phyloP scores from a whole-genome alignment of 1,139 yeast species.

The Zygosaccharomyces sapae region DNA sequence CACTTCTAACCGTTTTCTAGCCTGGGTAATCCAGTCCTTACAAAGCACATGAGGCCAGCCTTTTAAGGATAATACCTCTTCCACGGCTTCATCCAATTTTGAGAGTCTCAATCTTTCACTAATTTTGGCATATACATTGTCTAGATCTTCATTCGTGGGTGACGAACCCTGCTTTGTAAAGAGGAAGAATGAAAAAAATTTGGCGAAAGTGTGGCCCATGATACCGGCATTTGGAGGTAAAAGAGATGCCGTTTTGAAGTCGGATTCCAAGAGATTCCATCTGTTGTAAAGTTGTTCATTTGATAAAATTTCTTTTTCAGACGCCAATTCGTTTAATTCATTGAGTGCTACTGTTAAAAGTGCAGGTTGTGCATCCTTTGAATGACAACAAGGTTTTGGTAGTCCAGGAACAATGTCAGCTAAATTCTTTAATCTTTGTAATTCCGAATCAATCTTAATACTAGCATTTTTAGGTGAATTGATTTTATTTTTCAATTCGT shows the following conservation, averaged over 20 bases:
- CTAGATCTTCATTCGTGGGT: constrained; percentile 79
- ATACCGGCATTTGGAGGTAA: constrained; percentile 95
- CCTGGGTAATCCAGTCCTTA: constrained; percentile 84
- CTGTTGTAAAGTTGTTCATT: constrained; percentile 67
- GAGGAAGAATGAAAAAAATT: constrained; percentile 69
- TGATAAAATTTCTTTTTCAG: constrained; percentile 31
- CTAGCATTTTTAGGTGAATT: constrained; percentile 21
- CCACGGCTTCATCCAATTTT: constrained; percentile 81
- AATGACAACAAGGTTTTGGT: constrained; percentile 25
- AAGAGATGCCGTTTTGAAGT: constrained; percentile 81
- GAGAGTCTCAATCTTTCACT: constrained; percentile 71
- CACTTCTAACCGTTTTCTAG: constrained; percentile 83
- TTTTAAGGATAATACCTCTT: constrained; percentile 81
- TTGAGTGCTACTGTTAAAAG: constrained; percentile 27
- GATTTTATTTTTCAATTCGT: constrained; percentile 25
- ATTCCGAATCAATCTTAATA: constrained; percentile 32
- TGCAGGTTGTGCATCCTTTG: constrained; percentile 19
- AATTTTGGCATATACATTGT: constrained; percentile 83
- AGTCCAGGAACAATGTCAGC: constrained; percentile 28
- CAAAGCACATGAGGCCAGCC: constrained; percentile 94
- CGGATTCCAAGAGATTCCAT: constrained; percentile 77
- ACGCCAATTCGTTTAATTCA: constrained; percentile 26
- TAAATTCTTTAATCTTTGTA: constrained; percentile 34
- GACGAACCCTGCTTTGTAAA: constrained; percentile 60
- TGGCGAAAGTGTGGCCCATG: constrained; percentile 82